Conservation (phyloP, 1,139 yeast species). For the Hemisphaericaspora subhashii region DNA sequence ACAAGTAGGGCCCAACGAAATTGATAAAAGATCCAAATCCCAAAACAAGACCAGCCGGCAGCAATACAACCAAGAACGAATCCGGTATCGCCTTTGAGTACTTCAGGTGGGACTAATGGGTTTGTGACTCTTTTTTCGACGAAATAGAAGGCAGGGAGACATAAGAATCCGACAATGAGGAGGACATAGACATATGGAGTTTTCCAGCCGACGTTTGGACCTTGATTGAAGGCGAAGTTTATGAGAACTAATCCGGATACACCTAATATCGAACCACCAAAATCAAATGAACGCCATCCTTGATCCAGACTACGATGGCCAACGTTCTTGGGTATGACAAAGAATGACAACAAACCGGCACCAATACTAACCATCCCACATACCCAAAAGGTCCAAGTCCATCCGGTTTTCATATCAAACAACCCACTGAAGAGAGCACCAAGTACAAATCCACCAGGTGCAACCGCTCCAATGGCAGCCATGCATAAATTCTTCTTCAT, state of each 20-base stretch:
- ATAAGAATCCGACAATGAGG: conserved; percentile 49
- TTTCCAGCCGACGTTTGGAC: conserved; percentile 60
- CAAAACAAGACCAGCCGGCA: conserved; percentile 64
- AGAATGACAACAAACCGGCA: conserved; percentile 29
- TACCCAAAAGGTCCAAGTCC: conserved; percentile 62
- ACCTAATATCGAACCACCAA: conserved; percentile 46
- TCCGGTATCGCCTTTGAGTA: conserved; percentile 41
- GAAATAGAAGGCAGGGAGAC: conserved; percentile 33
- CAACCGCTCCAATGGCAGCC: conserved; percentile 56
- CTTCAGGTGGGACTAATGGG: conserved; percentile 50
- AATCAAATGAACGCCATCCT: conserved; percentile 40
- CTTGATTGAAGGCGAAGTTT: conserved; percentile 62
- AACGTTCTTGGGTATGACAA: conserved; percentile 44
- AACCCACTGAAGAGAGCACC: conserved; percentile 51
- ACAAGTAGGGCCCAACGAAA: conserved; percentile 35
- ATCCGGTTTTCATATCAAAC: conserved; percentile 42
- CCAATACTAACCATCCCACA: conserved; percentile 37
- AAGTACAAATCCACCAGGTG: conserved; percentile 56
- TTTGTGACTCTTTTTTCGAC: conserved; percentile 35
- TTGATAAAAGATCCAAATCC: conserved; percentile 54
- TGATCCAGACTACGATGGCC: too few relatives aligned
- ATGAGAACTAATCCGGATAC: conserved; percentile 50
- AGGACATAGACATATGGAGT: conserved; percentile 48
- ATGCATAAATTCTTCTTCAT: conserved; percentile 39
- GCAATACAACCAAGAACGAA: conserved; percentile 50